A percentile compares a stretch with the other conserved stretches of the same genome.
phyloP scores from a whole-genome alignment of 2,329 filamentous ascomycete species.

The Nigrograna mackinnonii region DNA sequence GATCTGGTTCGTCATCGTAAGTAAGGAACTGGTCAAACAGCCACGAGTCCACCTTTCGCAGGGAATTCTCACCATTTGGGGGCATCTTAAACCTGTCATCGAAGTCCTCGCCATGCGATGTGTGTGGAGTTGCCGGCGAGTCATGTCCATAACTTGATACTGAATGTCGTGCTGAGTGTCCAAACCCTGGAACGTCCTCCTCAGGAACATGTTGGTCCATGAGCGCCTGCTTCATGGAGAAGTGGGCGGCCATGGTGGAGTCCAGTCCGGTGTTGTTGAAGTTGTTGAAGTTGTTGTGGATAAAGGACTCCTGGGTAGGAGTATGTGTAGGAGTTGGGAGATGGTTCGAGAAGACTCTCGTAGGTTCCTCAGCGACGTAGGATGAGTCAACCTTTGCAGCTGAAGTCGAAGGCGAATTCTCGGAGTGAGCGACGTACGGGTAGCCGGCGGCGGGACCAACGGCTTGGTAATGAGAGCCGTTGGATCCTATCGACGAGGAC shows the following conservation, averaged over 20 bases:
- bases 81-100: conserved; percentile 56
- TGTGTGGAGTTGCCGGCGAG: conserved; percentile 65
- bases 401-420: conserved; percentile 45
- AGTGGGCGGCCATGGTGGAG: conserved; percentile 54
- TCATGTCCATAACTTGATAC: conserved; percentile 65
- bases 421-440: conserved; percentile 50
- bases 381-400: conserved; percentile 38
- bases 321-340: conserved; percentile 60
- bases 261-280: conserved; percentile 45
- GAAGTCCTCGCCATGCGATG: conserved; percentile 55
- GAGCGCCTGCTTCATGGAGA: conserved; percentile 62
- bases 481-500: conserved; percentile 43
- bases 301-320: conserved; percentile 55
- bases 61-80: conserved; percentile 57
- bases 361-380: conserved; percentile 37
- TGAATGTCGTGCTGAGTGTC: conserved; percentile 59
- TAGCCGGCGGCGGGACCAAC: conserved; percentile 32
- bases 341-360: conserved; percentile 52
- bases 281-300: conserved; percentile 47
- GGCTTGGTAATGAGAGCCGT: conserved; percentile 36
- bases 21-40: conserved; percentile 70
- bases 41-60: conserved; percentile 46
- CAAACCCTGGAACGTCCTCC: conserved; percentile 55
- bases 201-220: conserved; percentile 54
- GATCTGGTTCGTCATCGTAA: conserved; percentile 60